A percentile compares a stretch with the other conserved stretches of the same genome.
phyloP scores from a whole-genome alignment of 257 asterid genomes.

The Mitragyna speciosa region DNA sequence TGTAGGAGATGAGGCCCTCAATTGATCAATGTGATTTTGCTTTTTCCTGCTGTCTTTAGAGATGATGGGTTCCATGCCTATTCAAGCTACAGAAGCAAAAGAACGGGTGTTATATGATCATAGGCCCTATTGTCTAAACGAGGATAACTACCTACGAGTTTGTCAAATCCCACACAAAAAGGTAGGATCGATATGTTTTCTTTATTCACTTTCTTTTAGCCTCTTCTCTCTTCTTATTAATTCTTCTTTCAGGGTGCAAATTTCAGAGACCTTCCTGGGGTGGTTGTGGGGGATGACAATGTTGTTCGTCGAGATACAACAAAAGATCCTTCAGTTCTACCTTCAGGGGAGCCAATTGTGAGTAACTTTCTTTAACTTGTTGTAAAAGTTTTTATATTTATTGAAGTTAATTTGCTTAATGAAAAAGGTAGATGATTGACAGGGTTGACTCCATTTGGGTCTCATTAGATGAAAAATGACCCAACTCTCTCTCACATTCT shows the following conservation, averaged over 20 bases:
- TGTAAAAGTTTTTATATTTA: neutral
- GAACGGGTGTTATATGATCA: constrained; percentile 51
- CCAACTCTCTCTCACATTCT: neutral
- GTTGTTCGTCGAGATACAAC: constrained; percentile 64
- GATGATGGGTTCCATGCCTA: constrained; percentile 44
- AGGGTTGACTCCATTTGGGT: neutral
- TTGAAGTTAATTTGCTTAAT: neutral
- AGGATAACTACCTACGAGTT: constrained; percentile 60
- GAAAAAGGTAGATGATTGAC: too few species aligned
- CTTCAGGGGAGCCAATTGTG: constrained; percentile 63
- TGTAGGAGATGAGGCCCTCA: neutral
- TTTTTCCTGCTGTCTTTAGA: constrained; percentile 29
- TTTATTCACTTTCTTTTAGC: neutral
- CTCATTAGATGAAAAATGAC: neutral
- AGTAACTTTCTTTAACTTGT: constrained; percentile 6
- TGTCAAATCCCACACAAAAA: constrained; percentile 61
- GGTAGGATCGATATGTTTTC: constrained; percentile 27
- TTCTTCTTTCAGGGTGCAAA: constrained; percentile 57
- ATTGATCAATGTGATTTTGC: neutral
- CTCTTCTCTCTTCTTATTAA: constrained; percentile 5
- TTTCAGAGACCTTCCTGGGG: constrained; percentile 75
- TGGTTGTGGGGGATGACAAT: constrained; percentile 60
- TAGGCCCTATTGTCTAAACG: constrained; percentile 50
- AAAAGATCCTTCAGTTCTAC: constrained; percentile 50
- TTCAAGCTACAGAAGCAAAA: constrained; percentile 21